A percentile compares a stretch with the other conserved stretches of the same genome.
These are phyloP conservation scores for Gremmenia infestans DNA, from an alignment of 2,329 filamentous ascomycete genomes.

Conservation along the genomic window DNA sequence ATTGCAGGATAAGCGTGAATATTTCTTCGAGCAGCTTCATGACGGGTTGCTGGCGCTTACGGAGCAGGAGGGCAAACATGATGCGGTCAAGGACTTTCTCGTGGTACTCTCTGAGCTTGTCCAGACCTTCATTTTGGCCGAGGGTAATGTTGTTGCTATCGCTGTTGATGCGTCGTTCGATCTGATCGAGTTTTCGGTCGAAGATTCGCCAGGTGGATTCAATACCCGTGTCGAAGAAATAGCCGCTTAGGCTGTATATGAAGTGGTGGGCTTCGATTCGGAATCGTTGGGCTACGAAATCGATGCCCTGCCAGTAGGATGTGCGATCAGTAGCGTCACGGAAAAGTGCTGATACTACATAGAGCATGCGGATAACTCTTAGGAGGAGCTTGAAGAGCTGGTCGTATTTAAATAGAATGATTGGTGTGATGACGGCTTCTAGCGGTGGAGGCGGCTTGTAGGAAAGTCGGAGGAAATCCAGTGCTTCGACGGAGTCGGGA, in stretches of 20 bases:
- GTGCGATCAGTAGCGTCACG: constrained; percentile 46
- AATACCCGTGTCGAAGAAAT: constrained; percentile 78
- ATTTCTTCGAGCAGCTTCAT: constrained; percentile 71
- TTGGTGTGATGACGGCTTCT: constrained; percentile 65
- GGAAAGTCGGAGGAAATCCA: constrained; percentile 88
- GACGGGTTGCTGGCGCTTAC: constrained; percentile 69
- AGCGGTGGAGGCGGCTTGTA: constrained; percentile 74
- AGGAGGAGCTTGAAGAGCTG: constrained; percentile 76
- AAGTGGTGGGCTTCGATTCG: constrained; percentile 77
- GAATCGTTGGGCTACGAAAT: constrained; percentile 45
- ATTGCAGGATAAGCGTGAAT: constrained; percentile 66
- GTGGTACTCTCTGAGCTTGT: constrained; percentile 63
- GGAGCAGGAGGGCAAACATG: constrained; percentile 65
- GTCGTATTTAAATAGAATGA: constrained; percentile 75
- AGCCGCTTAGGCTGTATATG: constrained; percentile 64
- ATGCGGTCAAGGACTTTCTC: constrained; percentile 71
- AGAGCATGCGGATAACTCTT: constrained; percentile 72
- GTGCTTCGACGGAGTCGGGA: constrained; percentile 73
- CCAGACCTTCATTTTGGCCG: constrained; percentile 54
- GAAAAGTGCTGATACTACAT: constrained; percentile 63
- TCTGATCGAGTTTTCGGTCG: constrained; percentile 55
- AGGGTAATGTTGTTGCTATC: constrained; percentile 35
- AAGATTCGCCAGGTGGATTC: constrained; percentile 69
- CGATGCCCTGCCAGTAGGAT: constrained; percentile 20
- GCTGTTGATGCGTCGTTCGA: constrained; percentile 52